Conservation (phyloP, 2,329 filamentous ascomycete genomes). For the Clarireedia monteithiana region DNA sequence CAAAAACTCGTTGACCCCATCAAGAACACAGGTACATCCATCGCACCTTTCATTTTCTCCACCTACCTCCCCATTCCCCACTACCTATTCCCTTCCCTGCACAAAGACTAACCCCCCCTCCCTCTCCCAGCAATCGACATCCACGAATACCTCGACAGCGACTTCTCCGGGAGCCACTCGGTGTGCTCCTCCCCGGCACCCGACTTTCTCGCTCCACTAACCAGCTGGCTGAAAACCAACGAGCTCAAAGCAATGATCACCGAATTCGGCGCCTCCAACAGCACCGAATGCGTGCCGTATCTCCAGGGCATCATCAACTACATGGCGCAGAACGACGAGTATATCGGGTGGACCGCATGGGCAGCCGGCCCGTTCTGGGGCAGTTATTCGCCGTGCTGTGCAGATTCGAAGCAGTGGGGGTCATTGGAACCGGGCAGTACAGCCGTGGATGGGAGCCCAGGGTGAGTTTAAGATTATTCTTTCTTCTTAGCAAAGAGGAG, state of each 20-base stretch:
- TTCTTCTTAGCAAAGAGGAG: background rate
- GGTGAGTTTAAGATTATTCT: constrained; percentile 13
- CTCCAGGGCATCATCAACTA: constrained; percentile 37
- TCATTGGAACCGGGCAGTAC: constrained; percentile 40
- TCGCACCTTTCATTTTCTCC: background rate
- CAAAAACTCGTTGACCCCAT: constrained; percentile 37
- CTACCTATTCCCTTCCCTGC: background rate
- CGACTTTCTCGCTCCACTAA: constrained; percentile 35
- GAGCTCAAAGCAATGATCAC: constrained; percentile 41
- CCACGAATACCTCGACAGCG: constrained; percentile 43
- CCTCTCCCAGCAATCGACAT: constrained; percentile 36
- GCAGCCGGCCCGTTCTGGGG: constrained; percentile 44
- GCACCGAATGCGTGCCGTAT: constrained; percentile 35
- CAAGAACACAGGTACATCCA: constrained; percentile 33
- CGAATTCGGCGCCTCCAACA: constrained; percentile 41
- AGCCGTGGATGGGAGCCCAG: constrained; percentile 35
- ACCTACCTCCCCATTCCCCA: background rate
- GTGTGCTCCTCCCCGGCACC: constrained; percentile 35
- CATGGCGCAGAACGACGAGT: constrained; percentile 39
- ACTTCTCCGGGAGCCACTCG: constrained; percentile 38
- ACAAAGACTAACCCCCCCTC: background rate
- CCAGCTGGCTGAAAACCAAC: constrained; percentile 38
- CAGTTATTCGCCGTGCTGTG: constrained; percentile 34
- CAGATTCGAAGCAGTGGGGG: constrained; percentile 34
- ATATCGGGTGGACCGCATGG: constrained; percentile 45